A percentile compares a stretch with the other conserved stretches of the same genome.
Conservation (phyloP, 176 grass and related monocot species). For the Carex pumila region DNA sequence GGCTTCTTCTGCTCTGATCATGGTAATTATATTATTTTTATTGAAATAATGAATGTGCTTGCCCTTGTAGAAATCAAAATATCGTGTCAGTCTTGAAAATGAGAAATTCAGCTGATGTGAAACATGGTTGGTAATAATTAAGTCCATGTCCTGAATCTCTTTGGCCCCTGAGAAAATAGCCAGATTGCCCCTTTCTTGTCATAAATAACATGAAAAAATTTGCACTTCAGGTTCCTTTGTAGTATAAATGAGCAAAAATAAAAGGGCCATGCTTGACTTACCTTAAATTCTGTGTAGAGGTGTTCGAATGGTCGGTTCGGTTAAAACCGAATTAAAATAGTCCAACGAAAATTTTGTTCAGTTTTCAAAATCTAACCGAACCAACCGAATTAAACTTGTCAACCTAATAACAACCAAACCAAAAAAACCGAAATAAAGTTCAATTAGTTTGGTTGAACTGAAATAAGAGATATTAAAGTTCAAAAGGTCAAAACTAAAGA, state of each 20-base stretch:
- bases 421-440: too few species aligned
- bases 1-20: constrained; percentile 98
- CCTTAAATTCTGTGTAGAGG: neutral
- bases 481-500: too few species aligned
- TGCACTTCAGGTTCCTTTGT: neutral
- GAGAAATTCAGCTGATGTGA: neutral
- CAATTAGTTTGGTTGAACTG: too few species aligned
- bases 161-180: neutral
- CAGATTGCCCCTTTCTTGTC: neutral
- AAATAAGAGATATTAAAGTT: too few species aligned
- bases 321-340: too few species aligned
- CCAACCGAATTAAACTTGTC: too few species aligned
- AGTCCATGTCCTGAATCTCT: neutral
- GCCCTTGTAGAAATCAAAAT: neutral
- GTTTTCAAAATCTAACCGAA: too few species aligned
- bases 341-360: too few species aligned
- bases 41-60: neutral
- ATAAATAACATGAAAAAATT: neutral
- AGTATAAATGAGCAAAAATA: neutral
- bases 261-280: neutral
- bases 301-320: too few species aligned
- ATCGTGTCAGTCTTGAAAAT: neutral
- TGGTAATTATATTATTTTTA: constrained; percentile 39
- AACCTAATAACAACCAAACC: too few species aligned
- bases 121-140: neutral